Percentiles rank a stretch among this genome's conserved stretches.
Conservation (phyloP, 2,329 filamentous ascomycete genomes). For the Diaporthe ilicicola region DNA sequence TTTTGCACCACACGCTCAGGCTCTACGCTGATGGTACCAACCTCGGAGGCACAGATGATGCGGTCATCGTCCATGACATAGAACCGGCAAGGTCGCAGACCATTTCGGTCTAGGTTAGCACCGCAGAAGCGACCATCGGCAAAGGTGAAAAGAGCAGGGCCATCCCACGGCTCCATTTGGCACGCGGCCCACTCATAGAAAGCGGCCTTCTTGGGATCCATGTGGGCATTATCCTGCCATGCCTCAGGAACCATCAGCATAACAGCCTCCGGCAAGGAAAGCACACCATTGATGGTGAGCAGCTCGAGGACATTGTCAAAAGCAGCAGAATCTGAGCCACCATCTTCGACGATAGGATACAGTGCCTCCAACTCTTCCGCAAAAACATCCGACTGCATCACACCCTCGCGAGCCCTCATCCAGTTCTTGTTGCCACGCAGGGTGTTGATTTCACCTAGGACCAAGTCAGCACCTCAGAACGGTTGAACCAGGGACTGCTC, state of each 20-base stretch:
- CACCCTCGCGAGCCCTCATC: constrained; percentile 97
- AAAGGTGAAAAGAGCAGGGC: constrained; percentile 95
- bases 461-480: constrained; percentile 34
- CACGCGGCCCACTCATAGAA: constrained; percentile 99
- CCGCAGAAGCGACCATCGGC: constrained; percentile 96
- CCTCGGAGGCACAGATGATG: constrained; percentile 96
- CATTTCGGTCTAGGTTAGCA: constrained; percentile 95
- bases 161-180: constrained; percentile 99
- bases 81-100: constrained; percentile 93
- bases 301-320: constrained; percentile 97
- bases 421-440: constrained; percentile 98
- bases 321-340: constrained; percentile 94
- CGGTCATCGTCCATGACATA: constrained; percentile 97
- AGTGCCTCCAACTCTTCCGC: constrained; percentile 89
- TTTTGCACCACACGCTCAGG: constrained; percentile 92
- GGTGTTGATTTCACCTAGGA: constrained; percentile 87
- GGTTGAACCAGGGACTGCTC: constrained; percentile 32
- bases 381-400: constrained; percentile 92
- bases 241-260: constrained; percentile 99
- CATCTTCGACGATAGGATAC: constrained; percentile 95
- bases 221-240: constrained; percentile 91
- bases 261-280: constrained; percentile 93
- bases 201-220: constrained; percentile 94
- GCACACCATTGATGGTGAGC: constrained; percentile 92
- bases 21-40: constrained; percentile 91